Evolutionary conservation across 176 grass and related monocot species (phyloP), one percentile per base, ranked within the genome.

Genomic region (Triticum dicoccoides): DNA sequence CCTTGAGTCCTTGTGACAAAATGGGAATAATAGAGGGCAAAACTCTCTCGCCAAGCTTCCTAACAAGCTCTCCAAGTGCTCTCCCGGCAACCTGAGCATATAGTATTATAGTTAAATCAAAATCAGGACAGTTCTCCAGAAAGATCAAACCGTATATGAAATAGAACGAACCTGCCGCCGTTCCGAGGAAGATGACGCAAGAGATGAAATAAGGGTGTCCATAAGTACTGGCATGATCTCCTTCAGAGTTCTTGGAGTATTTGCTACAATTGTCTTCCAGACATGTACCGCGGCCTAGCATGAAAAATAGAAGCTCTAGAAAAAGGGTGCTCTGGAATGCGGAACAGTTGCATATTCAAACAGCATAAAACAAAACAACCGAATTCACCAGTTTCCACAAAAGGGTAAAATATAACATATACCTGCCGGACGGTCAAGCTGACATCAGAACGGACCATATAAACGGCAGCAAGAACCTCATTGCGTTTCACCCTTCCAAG

Each of bases 141-240:
- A 51, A 63, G 41, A 83, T 64, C 23, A 69, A 86, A 77, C n/a
- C 83, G 17, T 58, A 67, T 34, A 79, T 34, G 64, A 52, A 77
- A 69, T 38, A 86, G 56, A 29, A 61, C 69, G 76, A 84, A 98
- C 96, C 96, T 98, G 96, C 17, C 92, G 90, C 54, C 96, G 92
- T 89, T 98, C 96, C 24, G 54, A 96, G 69, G 96, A 96, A 86
- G 93, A 89, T 77, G 96, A 98, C 14, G 96, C 96, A 83, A 98
- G 93, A 88, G 96, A 98, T 62, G 90, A 96, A 84, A 98, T 98
- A 42, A 98, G 90, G 20, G 92, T 98, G 81, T 92, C 91, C 96
- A 98, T 98, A 65, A 98, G 84, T 78, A 98, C 92, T 67, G 93
- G 92, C 96, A 98, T 98, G 77, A 98, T 98, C 89, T 98, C 96